Evolutionary conservation across 768 basidiomycete species (phyloP), one percentile per base, ranked within the genome.

Genomic region (Panaeolus papilionaceus): DNA sequence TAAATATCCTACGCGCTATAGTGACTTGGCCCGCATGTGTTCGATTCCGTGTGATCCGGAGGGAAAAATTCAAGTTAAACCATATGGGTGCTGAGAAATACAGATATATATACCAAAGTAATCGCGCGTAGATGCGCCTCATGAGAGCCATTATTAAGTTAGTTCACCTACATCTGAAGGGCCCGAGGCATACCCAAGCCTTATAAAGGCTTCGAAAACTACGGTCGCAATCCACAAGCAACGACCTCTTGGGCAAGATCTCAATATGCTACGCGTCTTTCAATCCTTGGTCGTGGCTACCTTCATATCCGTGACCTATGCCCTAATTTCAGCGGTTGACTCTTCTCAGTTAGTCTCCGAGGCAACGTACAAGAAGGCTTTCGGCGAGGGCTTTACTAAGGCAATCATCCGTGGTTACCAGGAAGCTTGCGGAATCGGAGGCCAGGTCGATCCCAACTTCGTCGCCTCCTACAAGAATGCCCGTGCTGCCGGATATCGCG

Each of bases 381-480:
- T 33, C 14, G 54, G 54, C 16, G 28, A 58, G 14, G 54, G 54
- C 28, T 58, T 58, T 23, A 58, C 54, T 9, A 58, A 58, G 33
- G 54, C 54, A 16, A 58, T 58, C 16, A 58, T 58, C 16, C 54
- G 54, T 37, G 54, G 54, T 14, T 58, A 58, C 20, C 26, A 58
- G 14, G 54, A 58, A 16, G 54, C 54, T 16, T 58, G 54, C 28
- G 54, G 54, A 3, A n/a, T 58, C 7, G 54, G 54, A 58, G 54
- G 54, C 26, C 26, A 58, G 33, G 28, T 58, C 14, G 54, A 58
- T 28, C 54, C 54, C 54, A 58, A 58, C 54, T 58, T 58, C 20
- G 54, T 58, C 16, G 26, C 26, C 12, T 58, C 54, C 5, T 58
- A 58, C 54, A 58, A 58, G 54, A 58, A 58, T 16, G 54, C 54